Evolutionary conservation across 164 flowering plant genomes (phyloP), one percentile per base, ranked within the genome.

Genomic region (Nymphaea thermarum): DNA sequence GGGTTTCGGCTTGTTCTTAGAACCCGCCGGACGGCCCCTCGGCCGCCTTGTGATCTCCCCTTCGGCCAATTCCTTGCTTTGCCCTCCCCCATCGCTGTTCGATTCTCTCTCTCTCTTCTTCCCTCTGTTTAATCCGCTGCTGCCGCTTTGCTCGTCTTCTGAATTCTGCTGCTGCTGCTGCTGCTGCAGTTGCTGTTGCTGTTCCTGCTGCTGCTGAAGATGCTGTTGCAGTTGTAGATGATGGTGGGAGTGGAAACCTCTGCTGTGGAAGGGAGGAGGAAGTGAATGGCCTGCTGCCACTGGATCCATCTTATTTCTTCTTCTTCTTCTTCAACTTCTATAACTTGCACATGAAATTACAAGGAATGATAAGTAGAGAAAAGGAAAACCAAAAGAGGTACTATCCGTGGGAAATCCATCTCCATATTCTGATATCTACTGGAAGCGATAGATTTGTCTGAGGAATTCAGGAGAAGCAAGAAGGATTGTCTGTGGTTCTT

Each of bases 1-100:
- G 4, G 98, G 98, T 71, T 87, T 91, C 3, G 96, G 94, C 78
- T 84, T 91, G 88, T 91, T 91, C 76, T 91, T 91, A 11, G 98
- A 91, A 0, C 98, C 98, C 0, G 98, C 79, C 0, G 98, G 98
- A 60, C 98, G 66, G 4, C 98, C 98, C 16, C 98, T 73, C 0
- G 91, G 94, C 60, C 94, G 65, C 60, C 92, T 79, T 1, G 78
- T 76, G 42, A 77, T 79, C 72, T 83, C 97, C 6, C 86, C 85
- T 43, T 68, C 86, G 15, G 55, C 66, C n/a, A 66, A 11, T 60
- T 62, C 60, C 3, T 51, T 51, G 57, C 57, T 51, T 51, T 51
- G 57, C 57, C 12, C 57, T 51, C 57, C 57, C 17, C 36, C 42
- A 6, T 62, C 64, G 16, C n/a, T 17, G n/a, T 6, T 12, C 64